Conservation (phyloP, 495 filamentous ascomycete species). For the Aspergillus incahuasiensis region DNA sequence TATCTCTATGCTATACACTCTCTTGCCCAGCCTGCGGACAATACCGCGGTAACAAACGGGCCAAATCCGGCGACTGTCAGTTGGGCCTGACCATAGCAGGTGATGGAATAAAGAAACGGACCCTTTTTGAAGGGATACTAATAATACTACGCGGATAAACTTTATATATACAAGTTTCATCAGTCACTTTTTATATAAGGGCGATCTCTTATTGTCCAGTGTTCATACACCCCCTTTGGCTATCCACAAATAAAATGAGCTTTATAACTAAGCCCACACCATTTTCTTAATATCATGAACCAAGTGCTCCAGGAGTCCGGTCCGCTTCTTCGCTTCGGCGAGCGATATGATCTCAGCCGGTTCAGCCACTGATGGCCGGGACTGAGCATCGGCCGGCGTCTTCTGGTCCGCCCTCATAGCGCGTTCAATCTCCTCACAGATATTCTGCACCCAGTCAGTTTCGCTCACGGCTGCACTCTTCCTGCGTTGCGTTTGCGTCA, state of each 20-base stretch:
- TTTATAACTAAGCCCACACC: conserved; percentile 66
- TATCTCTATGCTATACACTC: background rate
- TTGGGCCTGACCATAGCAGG: background rate
- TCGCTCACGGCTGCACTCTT: conserved; percentile 52
- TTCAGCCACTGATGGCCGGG: conserved; percentile 44
- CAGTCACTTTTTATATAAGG: background rate
- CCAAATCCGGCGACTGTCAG: background rate
- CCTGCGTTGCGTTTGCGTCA: conserved; percentile 32
- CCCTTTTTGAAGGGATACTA: background rate
- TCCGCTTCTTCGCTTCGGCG: conserved; percentile 80
- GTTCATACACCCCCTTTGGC: background rate
- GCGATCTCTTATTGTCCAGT: background rate
- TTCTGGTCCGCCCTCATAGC: conserved; percentile 33
- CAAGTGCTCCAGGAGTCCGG: conserved; percentile 77
- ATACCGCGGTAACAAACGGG: conserved; percentile 1
- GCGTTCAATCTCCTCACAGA: conserved; percentile 58
- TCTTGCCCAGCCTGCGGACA: background rate
- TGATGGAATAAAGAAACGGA: no score
- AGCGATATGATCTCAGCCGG: conserved; percentile 74
- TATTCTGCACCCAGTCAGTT: conserved; percentile 60
- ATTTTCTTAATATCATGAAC: conserved; percentile 85
- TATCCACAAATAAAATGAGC: background rate
- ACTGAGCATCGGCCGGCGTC: conserved; percentile 8
- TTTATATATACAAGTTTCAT: background rate
- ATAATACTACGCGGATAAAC: background rate